Conservation (phyloP, 2,329 filamentous ascomycete species). For the Cadophora sp. region DNA sequence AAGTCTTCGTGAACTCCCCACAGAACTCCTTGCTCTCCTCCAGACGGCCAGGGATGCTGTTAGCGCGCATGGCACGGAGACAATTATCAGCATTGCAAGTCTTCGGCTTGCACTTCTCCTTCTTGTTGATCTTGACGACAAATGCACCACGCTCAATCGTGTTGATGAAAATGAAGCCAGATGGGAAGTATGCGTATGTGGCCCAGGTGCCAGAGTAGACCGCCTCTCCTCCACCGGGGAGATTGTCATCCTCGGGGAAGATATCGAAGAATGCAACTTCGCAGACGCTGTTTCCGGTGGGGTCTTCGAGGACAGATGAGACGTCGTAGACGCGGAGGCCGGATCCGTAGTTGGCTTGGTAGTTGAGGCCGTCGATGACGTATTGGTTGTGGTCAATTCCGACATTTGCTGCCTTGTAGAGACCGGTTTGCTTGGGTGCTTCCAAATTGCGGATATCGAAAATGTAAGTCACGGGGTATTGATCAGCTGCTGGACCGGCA, state of each 20-base stretch:
- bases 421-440: conserved; percentile 50
- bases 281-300: conserved; percentile 47
- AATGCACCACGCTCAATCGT: conserved; percentile 51
- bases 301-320: conserved; percentile 46
- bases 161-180: conserved; percentile 46
- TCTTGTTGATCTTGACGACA: conserved; percentile 29
- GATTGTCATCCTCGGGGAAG: conserved; percentile 39
- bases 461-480: conserved; percentile 57
- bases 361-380: conserved; percentile 49
- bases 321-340: conserved; percentile 50
- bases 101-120: conserved; percentile 17
- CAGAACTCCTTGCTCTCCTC: conserved; percentile 46
- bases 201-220: conserved; percentile 53
- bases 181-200: conserved; percentile 48
- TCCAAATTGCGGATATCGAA: conserved; percentile 52
- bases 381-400: conserved; percentile 57
- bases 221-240: conserved; percentile 44
- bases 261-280: conserved; percentile 47
- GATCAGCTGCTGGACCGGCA: conserved; percentile 49
- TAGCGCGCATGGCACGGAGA: conserved; percentile 45
- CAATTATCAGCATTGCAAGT: conserved; percentile 45
- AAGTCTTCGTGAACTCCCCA: conserved; percentile 28
- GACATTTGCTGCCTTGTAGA: conserved; percentile 48
- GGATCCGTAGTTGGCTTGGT: conserved; percentile 57
- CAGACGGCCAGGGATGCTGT: conserved; percentile 37